Evolutionary conservation across 2,329 filamentous ascomycete genomes (phyloP).

Genomic region (Microsporum audouinii): DNA sequence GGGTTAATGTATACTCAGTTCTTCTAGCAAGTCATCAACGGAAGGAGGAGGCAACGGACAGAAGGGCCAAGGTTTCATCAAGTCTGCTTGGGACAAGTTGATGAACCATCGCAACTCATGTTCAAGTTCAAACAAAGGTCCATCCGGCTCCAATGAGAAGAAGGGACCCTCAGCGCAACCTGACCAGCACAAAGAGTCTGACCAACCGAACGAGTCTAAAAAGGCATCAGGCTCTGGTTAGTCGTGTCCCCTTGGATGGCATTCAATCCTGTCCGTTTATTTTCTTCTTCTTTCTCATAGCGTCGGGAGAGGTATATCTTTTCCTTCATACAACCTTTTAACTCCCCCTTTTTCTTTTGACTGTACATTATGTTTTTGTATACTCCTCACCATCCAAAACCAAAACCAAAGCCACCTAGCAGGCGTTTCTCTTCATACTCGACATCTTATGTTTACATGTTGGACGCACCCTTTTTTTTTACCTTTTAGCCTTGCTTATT

Average conservation of each 20-base stretch:
- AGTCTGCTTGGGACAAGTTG: slow-evolving; percentile 83
- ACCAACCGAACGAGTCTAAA: slow-evolving; percentile 27
- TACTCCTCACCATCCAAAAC: background rate
- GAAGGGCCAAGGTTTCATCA: slow-evolving; percentile 80
- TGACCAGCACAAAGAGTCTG: slow-evolving; percentile 15
- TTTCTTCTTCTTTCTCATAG: slow-evolving; percentile 23
- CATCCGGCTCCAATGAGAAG: slow-evolving; percentile 18
- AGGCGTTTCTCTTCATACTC: too few species aligned
- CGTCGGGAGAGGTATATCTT: slow-evolving; percentile 23
- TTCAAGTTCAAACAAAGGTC: slow-evolving; percentile 12
- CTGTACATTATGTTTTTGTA: background rate
- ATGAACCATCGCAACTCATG: slow-evolving; percentile 51
- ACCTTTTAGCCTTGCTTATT: background rate
- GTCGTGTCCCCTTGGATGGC: background rate
- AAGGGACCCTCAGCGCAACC: slow-evolving; percentile 18
- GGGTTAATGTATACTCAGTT: slow-evolving; percentile 18
- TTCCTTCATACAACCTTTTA: background rate
- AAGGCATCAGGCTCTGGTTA: slow-evolving; percentile 31
- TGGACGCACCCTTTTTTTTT: background rate
- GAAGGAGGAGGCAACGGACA: slow-evolving; percentile 39
- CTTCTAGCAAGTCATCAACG: slow-evolving; percentile 7
- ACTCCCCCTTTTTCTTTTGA: background rate
- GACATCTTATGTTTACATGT: too few species aligned
- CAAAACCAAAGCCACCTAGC: background rate
- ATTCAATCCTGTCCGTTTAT: background rate